phyloP scores from a whole-genome alignment of 257 asterid species.

The Ballota nigra region DNA sequence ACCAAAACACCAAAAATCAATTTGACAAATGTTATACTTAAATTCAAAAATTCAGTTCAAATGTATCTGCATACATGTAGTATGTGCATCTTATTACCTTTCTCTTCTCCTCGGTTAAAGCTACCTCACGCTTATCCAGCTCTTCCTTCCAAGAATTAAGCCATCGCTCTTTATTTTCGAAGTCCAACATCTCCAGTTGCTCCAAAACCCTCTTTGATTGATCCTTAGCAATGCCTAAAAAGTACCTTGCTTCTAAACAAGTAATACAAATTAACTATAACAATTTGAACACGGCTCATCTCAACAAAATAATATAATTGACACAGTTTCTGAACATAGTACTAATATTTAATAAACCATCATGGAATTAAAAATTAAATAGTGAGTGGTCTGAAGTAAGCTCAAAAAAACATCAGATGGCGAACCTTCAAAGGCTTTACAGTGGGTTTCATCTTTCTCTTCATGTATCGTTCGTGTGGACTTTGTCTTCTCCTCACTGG shows the following conservation, averaged over 20 bases:
- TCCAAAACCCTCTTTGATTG: neutral
- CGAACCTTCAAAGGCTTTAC: constrained; percentile 61
- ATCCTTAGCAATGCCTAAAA: neutral
- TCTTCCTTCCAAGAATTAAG: neutral
- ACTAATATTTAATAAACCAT: too few species aligned
- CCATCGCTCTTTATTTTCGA: neutral
- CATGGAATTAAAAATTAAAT: too few species aligned
- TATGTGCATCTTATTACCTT: neutral
- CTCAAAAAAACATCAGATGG: neutral
- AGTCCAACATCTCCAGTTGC: neutral
- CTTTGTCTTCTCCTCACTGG: constrained; percentile 33
- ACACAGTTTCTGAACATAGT: too few species aligned
- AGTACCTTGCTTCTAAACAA: neutral
- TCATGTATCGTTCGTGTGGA: constrained; percentile 51
- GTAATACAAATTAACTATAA: neutral
- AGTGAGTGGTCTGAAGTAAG: too few species aligned
- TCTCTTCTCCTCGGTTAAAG: neutral
- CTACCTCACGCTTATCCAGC: neutral
- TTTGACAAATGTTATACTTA: neutral
- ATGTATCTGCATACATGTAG: neutral
- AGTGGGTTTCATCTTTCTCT: constrained; percentile 68
- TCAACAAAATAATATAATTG: neutral
- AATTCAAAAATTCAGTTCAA: neutral
- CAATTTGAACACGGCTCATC: neutral
- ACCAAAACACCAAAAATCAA: too few species aligned